Evolutionary conservation across 176 grass and related monocot genomes (phyloP).

Genomic region (Phyllostachys edulis): DNA sequence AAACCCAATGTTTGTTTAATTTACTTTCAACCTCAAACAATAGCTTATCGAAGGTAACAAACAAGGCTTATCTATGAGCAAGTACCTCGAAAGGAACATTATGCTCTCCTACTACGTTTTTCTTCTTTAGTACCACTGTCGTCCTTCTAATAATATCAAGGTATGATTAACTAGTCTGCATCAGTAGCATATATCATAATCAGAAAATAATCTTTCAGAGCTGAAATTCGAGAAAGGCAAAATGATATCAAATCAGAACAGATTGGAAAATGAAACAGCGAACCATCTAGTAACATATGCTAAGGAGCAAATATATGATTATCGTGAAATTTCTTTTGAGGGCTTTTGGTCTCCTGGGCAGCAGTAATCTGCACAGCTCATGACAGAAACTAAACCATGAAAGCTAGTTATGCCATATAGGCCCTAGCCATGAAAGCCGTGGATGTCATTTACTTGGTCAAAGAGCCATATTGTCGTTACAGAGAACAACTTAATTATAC

Average conservation of each 20-base stretch:
- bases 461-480: too few relatives aligned
- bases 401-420: not conserved
- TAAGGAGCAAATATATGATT: not conserved
- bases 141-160: conserved; percentile 69
- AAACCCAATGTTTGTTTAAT: too few relatives aligned
- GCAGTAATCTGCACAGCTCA: not conserved
- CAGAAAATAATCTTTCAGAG: not conserved
- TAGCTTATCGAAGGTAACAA: too few relatives aligned
- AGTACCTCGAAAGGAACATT: too few relatives aligned
- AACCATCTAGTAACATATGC: not conserved
- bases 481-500: too few relatives aligned
- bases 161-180: conserved; percentile 71
- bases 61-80: too few relatives aligned
- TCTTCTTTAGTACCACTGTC: conserved; percentile 37
- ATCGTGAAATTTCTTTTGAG: not conserved
- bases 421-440: not conserved
- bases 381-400: not conserved
- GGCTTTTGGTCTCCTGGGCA: not conserved
- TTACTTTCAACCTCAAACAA: too few relatives aligned
- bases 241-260: not conserved
- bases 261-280: not conserved
- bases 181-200: conserved; percentile 2
- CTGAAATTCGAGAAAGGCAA: not conserved
- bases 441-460: too few relatives aligned
- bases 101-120: too few relatives aligned